phyloP scores from a whole-genome alignment of 306 rosid species.

The Mucuna pruriens region DNA sequence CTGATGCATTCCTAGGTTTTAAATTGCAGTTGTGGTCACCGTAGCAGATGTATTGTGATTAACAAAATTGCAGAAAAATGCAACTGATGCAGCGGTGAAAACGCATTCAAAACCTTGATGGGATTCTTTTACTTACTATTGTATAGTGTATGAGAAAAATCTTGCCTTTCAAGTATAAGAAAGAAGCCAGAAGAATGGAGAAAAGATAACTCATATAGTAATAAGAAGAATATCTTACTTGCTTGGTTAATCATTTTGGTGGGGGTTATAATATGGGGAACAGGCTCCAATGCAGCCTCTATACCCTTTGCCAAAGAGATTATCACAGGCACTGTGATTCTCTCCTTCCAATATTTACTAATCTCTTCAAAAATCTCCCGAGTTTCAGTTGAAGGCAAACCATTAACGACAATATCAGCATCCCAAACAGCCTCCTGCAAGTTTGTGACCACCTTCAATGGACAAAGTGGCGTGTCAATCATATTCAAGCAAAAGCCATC shows the following conservation, averaged over 20 bases:
- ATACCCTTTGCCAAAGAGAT: conserved; percentile 90
- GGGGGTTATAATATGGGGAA: conserved; percentile 89
- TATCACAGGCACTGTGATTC: conserved; percentile 77
- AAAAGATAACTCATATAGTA: neutral
- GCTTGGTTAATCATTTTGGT: conserved; percentile 86
- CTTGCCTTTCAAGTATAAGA: neutral
- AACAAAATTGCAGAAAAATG: neutral
- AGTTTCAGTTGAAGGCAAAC: conserved; percentile 97
- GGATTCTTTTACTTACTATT: neutral
- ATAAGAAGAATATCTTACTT: conserved; percentile 56
- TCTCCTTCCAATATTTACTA: conserved; percentile 86
- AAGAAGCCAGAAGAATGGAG: conserved; percentile 8
- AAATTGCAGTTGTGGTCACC: neutral
- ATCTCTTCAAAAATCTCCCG: conserved; percentile 87
- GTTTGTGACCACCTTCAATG: conserved; percentile 87
- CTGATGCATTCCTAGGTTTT: neutral
- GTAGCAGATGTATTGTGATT: neutral
- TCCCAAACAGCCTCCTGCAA: conserved; percentile 99
- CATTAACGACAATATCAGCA: conserved; percentile 91
- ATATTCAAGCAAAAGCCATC: conserved; percentile 95
- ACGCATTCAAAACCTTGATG: neutral
- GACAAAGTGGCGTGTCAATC: conserved; percentile 93
- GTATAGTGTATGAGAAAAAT: neutral
- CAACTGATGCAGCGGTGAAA: neutral
- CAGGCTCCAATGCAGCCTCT: conserved; percentile 86